These are phyloP conservation scores for Linum usitatissimum DNA, from an alignment of 345 rosid genomes.

Conservation along the genomic window DNA sequence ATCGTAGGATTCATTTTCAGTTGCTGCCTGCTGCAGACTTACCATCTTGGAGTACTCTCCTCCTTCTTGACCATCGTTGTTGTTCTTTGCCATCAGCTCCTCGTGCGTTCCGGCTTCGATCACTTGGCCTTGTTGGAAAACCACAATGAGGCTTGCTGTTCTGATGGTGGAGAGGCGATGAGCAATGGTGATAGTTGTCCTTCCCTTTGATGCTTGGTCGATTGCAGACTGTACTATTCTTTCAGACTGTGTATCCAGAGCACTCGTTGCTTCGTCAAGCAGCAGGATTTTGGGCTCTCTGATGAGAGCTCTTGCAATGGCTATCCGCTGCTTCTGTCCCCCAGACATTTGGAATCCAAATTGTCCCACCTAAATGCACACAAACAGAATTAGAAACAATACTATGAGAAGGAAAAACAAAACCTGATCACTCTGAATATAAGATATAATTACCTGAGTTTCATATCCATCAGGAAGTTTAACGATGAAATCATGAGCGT, in stretches of 20 bases:
- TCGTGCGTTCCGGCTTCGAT: conserved; percentile 55
- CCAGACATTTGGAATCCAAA: conserved; percentile 62
- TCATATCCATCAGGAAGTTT: conserved; percentile 59
- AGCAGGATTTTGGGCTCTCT: conserved; percentile 56
- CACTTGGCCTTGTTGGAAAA: conserved; percentile 45
- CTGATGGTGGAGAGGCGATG: conserved; percentile 52
- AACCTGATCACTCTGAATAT: not conserved
- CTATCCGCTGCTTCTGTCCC: conserved; percentile 69
- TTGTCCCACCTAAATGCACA: conserved; percentile 44
- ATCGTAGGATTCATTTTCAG: conserved; percentile 18
- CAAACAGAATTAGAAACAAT: not conserved
- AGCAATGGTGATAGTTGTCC: conserved; percentile 53
- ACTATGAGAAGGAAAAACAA: not conserved
- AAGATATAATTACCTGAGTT: conserved; percentile 36
- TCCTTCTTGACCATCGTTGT: conserved; percentile 25
- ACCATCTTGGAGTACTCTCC: conserved; percentile 50
- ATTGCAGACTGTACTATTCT: conserved; percentile 53
- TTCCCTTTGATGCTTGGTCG: conserved; percentile 48
- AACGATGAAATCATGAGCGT: conserved; percentile 57
- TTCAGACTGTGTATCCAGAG: conserved; percentile 54
- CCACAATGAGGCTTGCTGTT: conserved; percentile 36
- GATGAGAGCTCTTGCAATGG: conserved; percentile 56
- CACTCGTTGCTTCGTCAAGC: conserved; percentile 69
- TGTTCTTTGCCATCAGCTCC: conserved; percentile 28
- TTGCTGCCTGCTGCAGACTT: conserved; percentile 30